Base-by-base conservation (phyloP, 345 rosid species). In the Arabidopsis suecica region DNA sequence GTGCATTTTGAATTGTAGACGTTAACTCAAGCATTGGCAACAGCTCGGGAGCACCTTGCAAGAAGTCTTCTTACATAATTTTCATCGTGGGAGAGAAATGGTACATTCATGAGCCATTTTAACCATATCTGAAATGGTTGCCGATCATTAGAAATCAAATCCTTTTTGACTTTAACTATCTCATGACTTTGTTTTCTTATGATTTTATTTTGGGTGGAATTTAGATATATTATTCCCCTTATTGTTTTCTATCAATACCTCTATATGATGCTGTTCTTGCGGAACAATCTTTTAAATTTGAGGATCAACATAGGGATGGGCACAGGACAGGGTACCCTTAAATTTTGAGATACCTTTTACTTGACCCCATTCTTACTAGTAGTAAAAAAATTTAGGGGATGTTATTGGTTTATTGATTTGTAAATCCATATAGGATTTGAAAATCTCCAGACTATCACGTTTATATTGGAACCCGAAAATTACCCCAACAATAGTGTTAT, bases 21-120 rank as follows among this genome's bases (percentile, higher is more conserved):
- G 9, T 48, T 78, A 33, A 78, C 77, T 40, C 81, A 78, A 72
- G 81, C 81, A 9, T 34, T 78, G 41, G 73, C 81, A 50, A 72
- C 77, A 16, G 81, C 81, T 33, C 72, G 81, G 20, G 77, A 78
- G 55, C 81, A 78, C 42, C 33, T 78, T 3, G 77, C 81, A 9
- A 71, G 77, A 78, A 71, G 72, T 63, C 81, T 78, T 32, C 72
- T 78, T 40, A 78, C 76, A 56, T 78, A 48, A 78, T 48, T 61
- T 50, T 69, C 51, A 1, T 44, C 59, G 9, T 55, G 9, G 69
- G 20, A 65, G 22, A 12, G 10, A 66, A 57, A 16, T 62, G 71
- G 50, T 41, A 55, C 51, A 53, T 25, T 63, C 70, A 20, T 63
- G 34, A 16, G 33, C 61, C 30, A 7, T 50, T 38, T 30, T 61